Conservation (phyloP, 352 stramenopile species). For the Phytophthora crassamura region DNA sequence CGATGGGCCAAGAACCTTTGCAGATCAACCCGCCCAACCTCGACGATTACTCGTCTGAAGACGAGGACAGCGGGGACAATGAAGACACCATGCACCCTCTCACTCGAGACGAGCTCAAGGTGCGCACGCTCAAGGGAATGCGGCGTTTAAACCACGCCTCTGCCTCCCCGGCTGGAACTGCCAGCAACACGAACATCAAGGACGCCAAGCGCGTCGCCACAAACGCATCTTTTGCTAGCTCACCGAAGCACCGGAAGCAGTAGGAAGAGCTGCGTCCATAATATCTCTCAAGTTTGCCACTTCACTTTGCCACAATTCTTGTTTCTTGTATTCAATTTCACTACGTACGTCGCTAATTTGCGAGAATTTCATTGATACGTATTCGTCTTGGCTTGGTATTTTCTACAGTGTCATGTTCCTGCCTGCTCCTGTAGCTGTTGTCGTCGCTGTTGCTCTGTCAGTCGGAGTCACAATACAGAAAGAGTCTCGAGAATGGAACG, state of each 20-base stretch:
- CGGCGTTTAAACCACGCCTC: conserved; percentile 62
- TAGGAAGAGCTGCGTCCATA: conserved; percentile 1
- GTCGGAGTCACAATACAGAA: conserved; percentile 72
- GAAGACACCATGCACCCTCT: conserved; percentile 90
- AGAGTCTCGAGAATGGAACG: conserved; percentile 77
- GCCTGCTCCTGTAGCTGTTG: neutral
- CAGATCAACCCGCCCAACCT: conserved; percentile 95
- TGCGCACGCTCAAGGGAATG: conserved; percentile 88
- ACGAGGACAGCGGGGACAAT: conserved; percentile 87
- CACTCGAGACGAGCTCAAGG: conserved; percentile 92
- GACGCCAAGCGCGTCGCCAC: conserved; percentile 21
- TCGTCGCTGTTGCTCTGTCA: conserved; percentile 18
- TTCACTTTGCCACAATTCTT: neutral
- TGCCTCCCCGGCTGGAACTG: conserved; percentile 17
- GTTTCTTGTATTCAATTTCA: conserved; percentile 1
- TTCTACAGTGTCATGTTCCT: conserved; percentile 1
- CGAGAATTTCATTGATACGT: neutral
- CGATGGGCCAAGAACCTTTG: conserved; percentile 91
- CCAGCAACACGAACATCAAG: conserved; percentile 26
- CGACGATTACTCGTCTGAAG: conserved; percentile 95
- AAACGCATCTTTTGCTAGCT: conserved; percentile 21
- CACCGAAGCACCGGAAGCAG: conserved; percentile 32
- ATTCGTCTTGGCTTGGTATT: neutral
- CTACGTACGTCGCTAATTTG: neutral
- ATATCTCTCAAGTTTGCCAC: too few species aligned